phyloP scores from a whole-genome alignment of 768 basidiomycete species.

The Mycena pura region DNA sequence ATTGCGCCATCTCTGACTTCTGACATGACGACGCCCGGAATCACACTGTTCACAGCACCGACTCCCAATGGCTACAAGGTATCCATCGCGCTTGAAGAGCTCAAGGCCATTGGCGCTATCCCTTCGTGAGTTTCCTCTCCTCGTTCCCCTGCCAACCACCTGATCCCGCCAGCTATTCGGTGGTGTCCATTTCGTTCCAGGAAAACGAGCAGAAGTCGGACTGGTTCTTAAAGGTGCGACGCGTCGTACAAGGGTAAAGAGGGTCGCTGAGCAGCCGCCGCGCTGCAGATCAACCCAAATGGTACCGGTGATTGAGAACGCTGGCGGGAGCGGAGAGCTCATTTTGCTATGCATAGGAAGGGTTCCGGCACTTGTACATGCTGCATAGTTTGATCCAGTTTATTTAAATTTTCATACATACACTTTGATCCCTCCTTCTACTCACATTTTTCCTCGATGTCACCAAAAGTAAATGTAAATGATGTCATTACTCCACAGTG shows the following conservation, averaged over 20 bases:
- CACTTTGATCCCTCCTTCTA: no score
- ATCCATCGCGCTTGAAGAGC: slow-evolving; percentile 12
- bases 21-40: slow-evolving; percentile 5
- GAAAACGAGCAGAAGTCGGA: slow-evolving; percentile 12
- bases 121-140: slow-evolving; percentile 2
- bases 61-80: slow-evolving; percentile 7
- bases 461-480: no score
- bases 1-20: not conserved
- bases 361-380: slow-evolving; percentile 5
- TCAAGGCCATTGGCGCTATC: slow-evolving; percentile 10
- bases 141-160: not conserved
- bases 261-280: not conserved
- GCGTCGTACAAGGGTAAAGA: not conserved
- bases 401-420: no score
- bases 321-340: not conserved
- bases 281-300: slow-evolving; percentile 8
- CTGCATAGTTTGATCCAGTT: no score
- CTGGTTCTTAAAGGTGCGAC: slow-evolving; percentile 4
- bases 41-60: slow-evolving; percentile 8
- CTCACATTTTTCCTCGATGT: no score
- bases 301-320: slow-evolving; percentile 7
- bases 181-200: slow-evolving; percentile 4
- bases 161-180: not conserved
- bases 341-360: not conserved
- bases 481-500: no score